Percentiles rank a stretch among this genome's conserved stretches.
Conservation (phyloP, 148 eudicot genomes). For the Rhododendron molle region DNA sequence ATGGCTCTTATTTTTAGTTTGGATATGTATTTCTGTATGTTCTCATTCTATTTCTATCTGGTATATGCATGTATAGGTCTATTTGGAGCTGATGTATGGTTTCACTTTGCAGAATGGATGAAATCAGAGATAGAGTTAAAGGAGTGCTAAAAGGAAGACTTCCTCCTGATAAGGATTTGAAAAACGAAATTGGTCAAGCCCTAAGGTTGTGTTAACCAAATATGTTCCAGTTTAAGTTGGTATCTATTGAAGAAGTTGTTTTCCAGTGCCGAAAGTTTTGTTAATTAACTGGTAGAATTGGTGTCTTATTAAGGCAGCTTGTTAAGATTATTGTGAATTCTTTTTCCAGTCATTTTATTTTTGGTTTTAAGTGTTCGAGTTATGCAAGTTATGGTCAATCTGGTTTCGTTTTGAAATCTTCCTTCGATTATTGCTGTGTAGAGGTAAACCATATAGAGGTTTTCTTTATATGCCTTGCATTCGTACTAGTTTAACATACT, state of each 20-base stretch:
- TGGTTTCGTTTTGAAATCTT: neutral
- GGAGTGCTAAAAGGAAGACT: conserved; percentile 85
- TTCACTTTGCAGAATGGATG: conserved; percentile 65
- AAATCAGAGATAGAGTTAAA: conserved; percentile 69
- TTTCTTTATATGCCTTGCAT: neutral
- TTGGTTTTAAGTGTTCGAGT: neutral
- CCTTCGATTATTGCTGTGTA: neutral
- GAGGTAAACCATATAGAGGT: neutral
- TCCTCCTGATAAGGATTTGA: conserved; percentile 75
- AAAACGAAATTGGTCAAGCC: conserved; percentile 53
- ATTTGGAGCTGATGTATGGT: conserved; percentile 20
- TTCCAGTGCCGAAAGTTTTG: neutral
- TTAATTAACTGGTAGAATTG: neutral
- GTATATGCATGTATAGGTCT: neutral
- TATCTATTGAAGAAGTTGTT: neutral
- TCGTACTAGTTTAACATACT: neutral
- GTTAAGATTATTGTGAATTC: neutral
- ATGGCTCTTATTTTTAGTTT: neutral
- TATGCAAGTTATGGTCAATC: neutral
- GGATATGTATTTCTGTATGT: neutral
- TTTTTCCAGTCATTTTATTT: neutral
- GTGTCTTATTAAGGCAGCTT: neutral
- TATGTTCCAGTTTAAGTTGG: conserved; percentile 3
- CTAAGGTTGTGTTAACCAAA: conserved; percentile 46
- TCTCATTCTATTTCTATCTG: neutral